phyloP scores from a whole-genome alignment of 2,329 filamentous ascomycete species.

The Aaosphaeria arxii region DNA sequence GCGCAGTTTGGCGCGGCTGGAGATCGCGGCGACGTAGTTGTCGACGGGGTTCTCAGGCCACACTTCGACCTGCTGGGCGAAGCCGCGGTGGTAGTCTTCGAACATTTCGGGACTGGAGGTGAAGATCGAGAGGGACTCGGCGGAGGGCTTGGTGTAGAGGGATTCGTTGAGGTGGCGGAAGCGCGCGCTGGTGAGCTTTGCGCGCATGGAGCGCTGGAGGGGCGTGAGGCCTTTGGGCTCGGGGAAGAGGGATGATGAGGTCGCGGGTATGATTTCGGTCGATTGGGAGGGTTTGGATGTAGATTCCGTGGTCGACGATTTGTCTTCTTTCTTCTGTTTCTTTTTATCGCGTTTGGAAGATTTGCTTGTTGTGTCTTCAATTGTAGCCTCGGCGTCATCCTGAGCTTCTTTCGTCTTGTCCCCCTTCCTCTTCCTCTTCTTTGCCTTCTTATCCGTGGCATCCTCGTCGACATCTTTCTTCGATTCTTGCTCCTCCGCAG shows the following conservation, averaged over 20 bases:
- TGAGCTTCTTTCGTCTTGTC: background rate
- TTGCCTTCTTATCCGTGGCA: slow-evolving; percentile 18
- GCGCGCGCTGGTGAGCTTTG: slow-evolving; percentile 89
- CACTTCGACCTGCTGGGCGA: slow-evolving; percentile 88
- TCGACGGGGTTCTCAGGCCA: slow-evolving; percentile 98
- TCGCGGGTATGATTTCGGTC: slow-evolving; percentile 21
- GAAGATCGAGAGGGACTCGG: slow-evolving; percentile 80
- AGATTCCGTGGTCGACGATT: slow-evolving; percentile 12
- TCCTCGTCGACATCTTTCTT: slow-evolving; percentile 17
- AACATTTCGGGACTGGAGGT: slow-evolving; percentile 87
- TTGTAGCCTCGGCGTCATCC: slow-evolving; percentile 14
- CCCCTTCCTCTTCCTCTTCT: slow-evolving; percentile 7
- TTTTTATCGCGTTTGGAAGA: slow-evolving; percentile 31
- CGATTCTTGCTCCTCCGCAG: background rate
- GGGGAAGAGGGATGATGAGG: slow-evolving; percentile 25
- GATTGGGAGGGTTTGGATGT: slow-evolving; percentile 11
- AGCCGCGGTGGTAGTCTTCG: slow-evolving; percentile 92
- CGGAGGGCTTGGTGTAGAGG: slow-evolving; percentile 87
- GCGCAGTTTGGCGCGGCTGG: slow-evolving; percentile 59
- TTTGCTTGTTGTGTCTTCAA: slow-evolving; percentile 3
- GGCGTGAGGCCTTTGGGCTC: slow-evolving; percentile 71
- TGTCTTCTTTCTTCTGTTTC: slow-evolving; percentile 32
- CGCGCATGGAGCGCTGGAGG: slow-evolving; percentile 88
- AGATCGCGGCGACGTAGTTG: slow-evolving; percentile 72
- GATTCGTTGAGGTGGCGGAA: slow-evolving; percentile 98